Evolutionary conservation across 1,284 basidiomycete species (phyloP), one percentile per base, ranked within the genome.

Genomic region (Spongiforma sp.): DNA sequence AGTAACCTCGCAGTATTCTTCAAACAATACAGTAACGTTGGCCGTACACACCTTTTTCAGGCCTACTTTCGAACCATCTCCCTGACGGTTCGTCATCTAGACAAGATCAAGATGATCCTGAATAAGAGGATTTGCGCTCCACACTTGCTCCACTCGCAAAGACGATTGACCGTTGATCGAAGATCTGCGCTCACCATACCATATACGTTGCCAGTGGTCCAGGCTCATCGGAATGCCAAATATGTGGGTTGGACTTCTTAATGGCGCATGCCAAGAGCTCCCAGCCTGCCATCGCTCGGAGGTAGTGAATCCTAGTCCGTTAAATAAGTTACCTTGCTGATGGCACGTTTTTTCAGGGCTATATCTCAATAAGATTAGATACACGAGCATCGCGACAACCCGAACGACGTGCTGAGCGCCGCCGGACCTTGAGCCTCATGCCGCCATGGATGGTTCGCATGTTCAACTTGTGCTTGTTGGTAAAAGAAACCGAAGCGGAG

Each of bases 111-210:
- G 33, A 60, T 14, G 9, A 39, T 57, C 39, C 41, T 50, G 36
- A 12, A 59, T n/a, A 8, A 36, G 46, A 34, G 46, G 65, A 69
- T 67, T 36, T 41, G 5, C 62, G 32, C 59, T 12, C 56, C 39
- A 43, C 39, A 41, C 24, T 36, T 21, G 32, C 34, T 43, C 57
- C 39, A 46, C 56, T 30, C 4, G 5, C 34, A 24, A 39, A 55
- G 48, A 52, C 12, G 57, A 65, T 69, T 59, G 26, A 17, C 46
- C 46, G 70, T 46, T 70, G 61, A 71, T 70, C 71, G 62, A 39
- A 36, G 71, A 61, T 67, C 57, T 11, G 39, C 67, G 21, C 2
- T 4, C 36, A 21, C n/a, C 52, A 14, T 34, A n/a, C 33, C 36
- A 67, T 54, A n/a, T n/a, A n/a, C n/a, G n/a, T 41, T 63, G 3